Conservation (phyloP, 441 rosid genomes). For the Rhodomyrtus psidioides region DNA sequence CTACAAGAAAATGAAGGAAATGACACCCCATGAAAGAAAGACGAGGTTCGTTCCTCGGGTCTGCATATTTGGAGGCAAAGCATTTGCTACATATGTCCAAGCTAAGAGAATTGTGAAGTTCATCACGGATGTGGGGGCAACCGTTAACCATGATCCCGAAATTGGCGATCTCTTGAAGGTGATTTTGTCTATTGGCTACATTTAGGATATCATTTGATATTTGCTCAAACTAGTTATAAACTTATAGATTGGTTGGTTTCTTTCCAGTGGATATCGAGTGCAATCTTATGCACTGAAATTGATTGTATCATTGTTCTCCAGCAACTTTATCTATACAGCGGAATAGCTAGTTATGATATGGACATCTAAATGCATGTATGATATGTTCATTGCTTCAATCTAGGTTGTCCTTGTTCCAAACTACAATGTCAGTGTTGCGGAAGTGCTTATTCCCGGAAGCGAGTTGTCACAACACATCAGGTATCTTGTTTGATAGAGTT, state of each 20-base stretch:
- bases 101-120: slow-evolving; percentile 50
- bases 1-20: slow-evolving; percentile 44
- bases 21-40: slow-evolving; percentile 25
- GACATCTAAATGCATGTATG: background rate
- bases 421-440: slow-evolving; percentile 13
- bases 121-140: slow-evolving; percentile 39
- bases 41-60: slow-evolving; percentile 32
- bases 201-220: background rate
- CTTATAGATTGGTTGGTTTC: background rate
- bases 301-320: background rate
- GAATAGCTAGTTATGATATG: background rate
- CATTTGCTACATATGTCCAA: slow-evolving; percentile 48
- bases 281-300: background rate
- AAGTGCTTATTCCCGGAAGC: slow-evolving; percentile 8
- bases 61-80: slow-evolving; percentile 54
- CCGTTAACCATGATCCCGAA: slow-evolving; percentile 34
- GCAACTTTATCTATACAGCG: background rate
- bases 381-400: background rate
- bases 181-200: slow-evolving; percentile 10
- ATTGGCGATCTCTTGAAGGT: slow-evolving; percentile 47
- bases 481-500: background rate
- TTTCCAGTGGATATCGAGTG: background rate
- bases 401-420: slow-evolving; percentile 4
- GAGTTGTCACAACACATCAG: slow-evolving; percentile 11
- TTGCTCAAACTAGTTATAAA: background rate